Base-by-base conservation (phyloP, 2,329 filamentous ascomycete species). In the Hypoxylon sp. region DNA sequence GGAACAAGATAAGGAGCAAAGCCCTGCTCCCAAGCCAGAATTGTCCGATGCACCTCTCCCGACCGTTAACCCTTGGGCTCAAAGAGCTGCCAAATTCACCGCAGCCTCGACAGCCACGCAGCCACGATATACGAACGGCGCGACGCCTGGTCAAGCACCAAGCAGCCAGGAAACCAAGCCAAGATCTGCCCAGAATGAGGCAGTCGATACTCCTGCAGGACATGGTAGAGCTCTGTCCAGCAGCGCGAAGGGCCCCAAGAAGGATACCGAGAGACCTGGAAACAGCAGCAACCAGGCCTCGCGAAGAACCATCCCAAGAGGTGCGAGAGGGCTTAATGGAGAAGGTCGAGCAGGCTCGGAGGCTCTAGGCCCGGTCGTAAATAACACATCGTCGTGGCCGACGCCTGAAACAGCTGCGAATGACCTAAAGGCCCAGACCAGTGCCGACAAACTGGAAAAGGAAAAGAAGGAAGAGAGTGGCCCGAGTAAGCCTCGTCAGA, bases 351-450 rank as follows among this genome's bases (percentile, higher is more conserved):
- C 43, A 7, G 23, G 64, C 10, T 50, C 68, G 11, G 76, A 75
- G 20, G 61, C 75, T 2, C 71, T 79, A 3, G 90, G 90, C 21
- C 82, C 90, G 2, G 88, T 91, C 42, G 87, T 84, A 56, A 93
- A 97, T 73, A 83, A 98, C 73, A 83, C 91, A 46, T 79, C 86
- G 49, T 87, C 87, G 17, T 99, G 95, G 95, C 95, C 95, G 13
- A 98, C 94, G 2, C 92, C 92, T 0, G 91, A 97, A 67, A 88
- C 82, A 46, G 89, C 88, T 1, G 85, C 88, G 48, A 87, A 88
- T 46, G 92, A 95, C 66, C 85, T 90, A 60, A 91, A 90, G 76
- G 88, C 88, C 69, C 92, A 91, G 74, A 76, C 81, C 1, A 80
- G 85, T 49, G 82, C 88, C 52, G 91, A 91, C 74, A 77, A 79